Evolutionary conservation across 1,284 basidiomycete species (phyloP), one percentile per base, ranked within the genome.

Genomic region (Ganoderma lucidum): DNA sequence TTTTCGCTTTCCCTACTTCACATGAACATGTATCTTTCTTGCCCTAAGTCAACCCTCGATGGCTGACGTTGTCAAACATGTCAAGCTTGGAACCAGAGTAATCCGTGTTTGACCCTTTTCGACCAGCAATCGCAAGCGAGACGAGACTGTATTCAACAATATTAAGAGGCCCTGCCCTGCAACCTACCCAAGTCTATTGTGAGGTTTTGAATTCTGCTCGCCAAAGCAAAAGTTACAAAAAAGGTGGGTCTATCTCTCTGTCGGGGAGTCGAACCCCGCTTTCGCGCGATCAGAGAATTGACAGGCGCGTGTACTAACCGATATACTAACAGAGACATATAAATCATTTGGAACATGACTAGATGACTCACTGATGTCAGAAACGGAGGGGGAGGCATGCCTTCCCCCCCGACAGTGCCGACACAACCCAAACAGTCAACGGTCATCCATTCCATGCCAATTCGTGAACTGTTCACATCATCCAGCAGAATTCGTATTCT

Each of bases 211-310:
- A 41, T 6, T 41, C 12, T 9, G 39, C 39, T 41, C 39, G 39
- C 2, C 2, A 41, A 14, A 41, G 10, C 39, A 41, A 41, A 35
- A 44, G 8, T 28, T 32, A 17, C 8, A 64, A 30, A 48, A 35
- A 55, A 35, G 30, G 32, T 28, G 14, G 12, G 10, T 28, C n/a
- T n/a, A 60, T 0, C 80, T 80, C 79, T 76, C 77, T 78, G 79
- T 76, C 79, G 78, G 79, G 79, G 79, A 81, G 76, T 81, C 79
- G 79, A 80, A 81, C 78, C 80, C 79, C 78, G 80, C 80, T 81
- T 75, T 81, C 80, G 75, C 80, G 79, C 80, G 80, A 55, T 61
- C 68, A 59, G 35, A 6, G 6, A 1, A 14, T 19, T 72, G 69
- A 74, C 73, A 72, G 64, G 71, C 73, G 67, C 69, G 68, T 72